Conservation (phyloP, 495 filamentous ascomycete species). For the Filosporella fistucella region DNA sequence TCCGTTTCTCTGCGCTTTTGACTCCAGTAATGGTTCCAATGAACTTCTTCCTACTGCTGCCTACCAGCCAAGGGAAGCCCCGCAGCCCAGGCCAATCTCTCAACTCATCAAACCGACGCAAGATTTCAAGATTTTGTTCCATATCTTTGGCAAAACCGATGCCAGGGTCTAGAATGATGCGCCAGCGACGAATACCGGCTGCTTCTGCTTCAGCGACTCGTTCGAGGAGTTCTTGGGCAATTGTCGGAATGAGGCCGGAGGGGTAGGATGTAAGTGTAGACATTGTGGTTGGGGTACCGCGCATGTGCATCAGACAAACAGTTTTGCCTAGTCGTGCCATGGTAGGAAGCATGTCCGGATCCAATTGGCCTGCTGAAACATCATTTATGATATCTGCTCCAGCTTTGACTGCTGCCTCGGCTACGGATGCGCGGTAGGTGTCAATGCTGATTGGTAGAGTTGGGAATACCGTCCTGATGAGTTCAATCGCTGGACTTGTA, state of each 20-base stretch:
- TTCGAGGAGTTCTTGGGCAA: slow-evolving; percentile 62
- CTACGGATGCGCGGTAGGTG: slow-evolving; percentile 85
- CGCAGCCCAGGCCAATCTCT: slow-evolving; percentile 57
- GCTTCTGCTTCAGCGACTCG: slow-evolving; percentile 74
- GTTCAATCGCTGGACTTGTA: slow-evolving; percentile 69
- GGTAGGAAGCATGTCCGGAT: slow-evolving; percentile 76
- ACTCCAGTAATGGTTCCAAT: slow-evolving; percentile 81
- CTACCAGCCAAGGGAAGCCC: slow-evolving; percentile 84
- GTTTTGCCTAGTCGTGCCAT: slow-evolving; percentile 76
- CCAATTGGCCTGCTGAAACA: slow-evolving; percentile 76
- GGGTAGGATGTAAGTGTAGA: slow-evolving; percentile 64
- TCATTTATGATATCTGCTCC: slow-evolving; percentile 97
- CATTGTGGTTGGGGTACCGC: slow-evolving; percentile 86
- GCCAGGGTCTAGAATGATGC: slow-evolving; percentile 91
- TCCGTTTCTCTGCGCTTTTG: slow-evolving; percentile 47
- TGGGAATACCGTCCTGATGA: slow-evolving; percentile 64
- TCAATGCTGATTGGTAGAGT: slow-evolving; percentile 77
- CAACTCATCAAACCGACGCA: slow-evolving; percentile 61
- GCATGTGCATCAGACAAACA: slow-evolving; percentile 92
- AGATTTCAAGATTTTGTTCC: slow-evolving; percentile 73
- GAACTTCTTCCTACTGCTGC: slow-evolving; percentile 86
- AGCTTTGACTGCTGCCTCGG: slow-evolving; percentile 70
- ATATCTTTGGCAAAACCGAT: slow-evolving; percentile 88
- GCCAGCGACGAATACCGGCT: slow-evolving; percentile 85
- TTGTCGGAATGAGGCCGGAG: slow-evolving; percentile 62